Evolutionary conservation across 73 alveolate genomes (phyloP).

Genomic region (Tetrahymena malaccensis): DNA sequence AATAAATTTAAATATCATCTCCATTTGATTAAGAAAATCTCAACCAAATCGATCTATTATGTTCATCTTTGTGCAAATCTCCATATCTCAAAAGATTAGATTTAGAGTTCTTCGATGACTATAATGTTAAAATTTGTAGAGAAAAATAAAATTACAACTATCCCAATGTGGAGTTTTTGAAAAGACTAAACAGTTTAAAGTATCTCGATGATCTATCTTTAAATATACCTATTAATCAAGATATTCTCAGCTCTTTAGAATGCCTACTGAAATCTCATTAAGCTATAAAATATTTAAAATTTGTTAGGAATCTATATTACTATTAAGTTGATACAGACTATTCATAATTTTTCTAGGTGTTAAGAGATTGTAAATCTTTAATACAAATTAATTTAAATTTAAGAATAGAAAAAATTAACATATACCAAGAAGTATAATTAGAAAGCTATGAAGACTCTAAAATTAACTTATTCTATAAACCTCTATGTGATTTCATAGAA

Average conservation of each 20-base stretch:
- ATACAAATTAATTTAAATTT: not conserved
- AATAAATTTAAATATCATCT: not conserved
- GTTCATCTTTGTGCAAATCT: not conserved
- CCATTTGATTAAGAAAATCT: not conserved
- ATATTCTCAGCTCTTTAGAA: not conserved
- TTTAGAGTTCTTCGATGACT: not conserved
- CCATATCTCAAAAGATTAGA: not conserved
- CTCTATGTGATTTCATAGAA: not conserved
- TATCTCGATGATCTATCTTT: not conserved
- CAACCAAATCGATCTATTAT: not conserved
- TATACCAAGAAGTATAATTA: not conserved
- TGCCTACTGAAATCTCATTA: not conserved
- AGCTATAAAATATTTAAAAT: not conserved
- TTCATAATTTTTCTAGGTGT: not conserved
- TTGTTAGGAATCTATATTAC: not conserved
- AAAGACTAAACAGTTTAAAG: not conserved
- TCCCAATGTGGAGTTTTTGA: not conserved
- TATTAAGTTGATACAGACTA: not conserved
- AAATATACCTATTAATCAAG: not conserved
- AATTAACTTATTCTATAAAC: not conserved
- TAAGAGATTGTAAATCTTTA: not conserved
- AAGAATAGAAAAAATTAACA: not conserved
- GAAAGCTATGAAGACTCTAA: not conserved
- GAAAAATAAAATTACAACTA: not conserved
- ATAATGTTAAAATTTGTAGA: not conserved